Base-by-base conservation (phyloP, 306 rosid genomes). In the Pterocarpus santalinus region DNA sequence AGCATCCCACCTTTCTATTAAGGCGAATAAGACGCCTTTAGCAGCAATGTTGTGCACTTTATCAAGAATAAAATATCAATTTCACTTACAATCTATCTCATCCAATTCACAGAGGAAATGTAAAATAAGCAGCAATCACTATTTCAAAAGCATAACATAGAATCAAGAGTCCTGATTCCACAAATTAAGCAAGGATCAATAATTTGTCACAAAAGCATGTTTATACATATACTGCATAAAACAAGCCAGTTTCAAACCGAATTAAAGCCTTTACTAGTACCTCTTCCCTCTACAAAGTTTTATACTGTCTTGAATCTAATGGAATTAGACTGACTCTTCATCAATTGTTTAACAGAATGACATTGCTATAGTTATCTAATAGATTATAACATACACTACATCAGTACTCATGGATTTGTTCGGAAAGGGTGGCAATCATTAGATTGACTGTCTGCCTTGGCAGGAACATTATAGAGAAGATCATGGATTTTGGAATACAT, bases 401-500 rank as follows among this genome's bases (percentile, higher is more conserved):
- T 13, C 80, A 17, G 43, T 67, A 81, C 82, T 84, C 85, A 89
- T 28, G 95, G 92, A 77, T 90, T 89, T 55, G 88, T 81, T 81
- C 92, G 85, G 80, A 94, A 90, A 63, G 93, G 88, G 66, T 85
- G 85, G 69, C 91, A 84, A 33, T 93, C 97, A 68, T 83, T 91
- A 81, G 89, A 86, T 84, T 84, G 90, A 82, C 88, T 72, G 22
- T 94, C 98, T 38, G 89, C 69, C 90, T 86, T 94, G 5, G 94
- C 83, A 55, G 94, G 82, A 51, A 69, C 86, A 74, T 30, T 91
- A 68, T 88, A 94, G 62, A 93, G 94, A 35, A 93, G 89, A 81
- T 93, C 99, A 76, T 93, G 98, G 84, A 93, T 85, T 92, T 92
- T 95, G 56, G 95, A 88, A 81, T 86, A 90, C 80, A 89, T 82